Percentiles rank a stretch among this genome's conserved stretches.
These are phyloP conservation scores for Aristolochia californica DNA, from an alignment of 164 flowering plant genomes.

Conservation along the genomic window DNA sequence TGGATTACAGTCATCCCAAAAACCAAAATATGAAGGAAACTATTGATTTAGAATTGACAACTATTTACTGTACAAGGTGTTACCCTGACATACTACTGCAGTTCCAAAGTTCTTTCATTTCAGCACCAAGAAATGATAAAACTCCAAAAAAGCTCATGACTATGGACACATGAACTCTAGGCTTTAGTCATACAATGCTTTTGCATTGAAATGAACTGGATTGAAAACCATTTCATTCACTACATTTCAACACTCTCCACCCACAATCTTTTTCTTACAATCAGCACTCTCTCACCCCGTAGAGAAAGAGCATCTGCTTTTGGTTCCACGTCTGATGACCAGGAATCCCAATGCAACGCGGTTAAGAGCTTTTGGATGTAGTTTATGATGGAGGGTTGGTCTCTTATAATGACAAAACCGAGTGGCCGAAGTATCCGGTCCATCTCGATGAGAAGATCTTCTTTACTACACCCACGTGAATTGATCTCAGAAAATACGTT, in stretches of 20 bases:
- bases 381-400: conserved; percentile 40
- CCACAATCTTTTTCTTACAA: conserved; percentile 68
- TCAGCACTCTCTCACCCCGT: conserved; percentile 57
- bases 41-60: no score
- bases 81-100: no score
- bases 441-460: conserved; percentile 85
- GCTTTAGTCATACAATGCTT: no score
- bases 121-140: no score
- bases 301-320: conserved; percentile 47
- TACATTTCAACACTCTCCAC: conserved; percentile 6
- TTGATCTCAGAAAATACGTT: conserved; percentile 53
- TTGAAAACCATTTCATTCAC: no score
- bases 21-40: no score
- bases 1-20: no score
- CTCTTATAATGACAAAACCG: conserved; percentile 82
- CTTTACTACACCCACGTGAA: conserved; percentile 49
- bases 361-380: conserved; percentile 42
- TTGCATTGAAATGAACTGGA: no score
- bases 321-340: conserved; percentile 65
- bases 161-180: no score
- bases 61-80: no score
- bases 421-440: conserved; percentile 74
- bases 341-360: conserved; percentile 69
- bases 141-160: no score
- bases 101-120: no score